A percentile compares a stretch with the other conserved stretches of the same genome.
These are phyloP conservation scores for Apostasia shenzhenica DNA, from an alignment of 106 monocot species.

Conservation along the genomic window DNA sequence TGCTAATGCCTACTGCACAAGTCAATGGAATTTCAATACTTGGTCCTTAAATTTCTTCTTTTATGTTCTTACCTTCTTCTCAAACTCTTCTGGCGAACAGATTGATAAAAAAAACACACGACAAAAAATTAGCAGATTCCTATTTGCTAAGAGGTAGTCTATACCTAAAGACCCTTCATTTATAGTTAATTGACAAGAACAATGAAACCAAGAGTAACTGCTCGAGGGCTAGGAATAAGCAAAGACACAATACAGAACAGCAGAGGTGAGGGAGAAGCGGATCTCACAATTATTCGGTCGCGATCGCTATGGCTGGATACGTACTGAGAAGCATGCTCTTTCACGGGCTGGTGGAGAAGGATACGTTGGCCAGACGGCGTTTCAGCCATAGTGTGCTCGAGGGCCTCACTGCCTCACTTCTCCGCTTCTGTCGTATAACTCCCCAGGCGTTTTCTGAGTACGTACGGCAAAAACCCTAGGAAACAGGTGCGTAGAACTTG, in stretches of 20 bases:
- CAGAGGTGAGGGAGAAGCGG: background rate
- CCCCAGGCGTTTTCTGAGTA: too few relatives aligned
- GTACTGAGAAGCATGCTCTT: slow-evolving; percentile 40
- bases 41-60: background rate
- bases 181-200: too few relatives aligned
- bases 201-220: background rate
- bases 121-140: background rate
- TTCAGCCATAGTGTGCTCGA: slow-evolving; percentile 35
- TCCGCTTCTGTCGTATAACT: too few relatives aligned
- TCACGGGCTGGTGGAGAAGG: slow-evolving; percentile 57
- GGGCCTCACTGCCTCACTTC: too few relatives aligned
- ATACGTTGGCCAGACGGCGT: slow-evolving; percentile 60
- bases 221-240: background rate
- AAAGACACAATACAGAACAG: background rate
- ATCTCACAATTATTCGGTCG: slow-evolving; percentile 57
- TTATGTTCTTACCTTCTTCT: background rate
- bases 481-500: too few relatives aligned
- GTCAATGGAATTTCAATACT: background rate
- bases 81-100: background rate
- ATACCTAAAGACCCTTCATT: background rate
- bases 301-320: slow-evolving; percentile 83
- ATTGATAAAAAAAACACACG: background rate
- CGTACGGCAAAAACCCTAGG: too few relatives aligned
- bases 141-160: background rate
- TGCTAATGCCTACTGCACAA: background rate